Evolutionary conservation across 2,329 filamentous ascomycete genomes (phyloP), one percentile per base, ranked within the genome.

Genomic region (Ascochyta pisi): DNA sequence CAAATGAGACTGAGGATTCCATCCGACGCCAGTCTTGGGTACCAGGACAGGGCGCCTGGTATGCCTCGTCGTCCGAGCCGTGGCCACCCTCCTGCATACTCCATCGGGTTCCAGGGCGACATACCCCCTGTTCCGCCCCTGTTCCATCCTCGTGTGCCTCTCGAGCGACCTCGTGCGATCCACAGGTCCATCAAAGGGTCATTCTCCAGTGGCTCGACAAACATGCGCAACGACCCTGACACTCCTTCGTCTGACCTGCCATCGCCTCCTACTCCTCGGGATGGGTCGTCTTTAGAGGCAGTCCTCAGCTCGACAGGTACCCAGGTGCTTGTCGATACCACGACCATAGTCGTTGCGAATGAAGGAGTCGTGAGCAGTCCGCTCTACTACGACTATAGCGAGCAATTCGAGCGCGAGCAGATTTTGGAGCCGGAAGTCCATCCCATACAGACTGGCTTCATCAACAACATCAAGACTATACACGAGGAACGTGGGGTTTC

Each of bases 231-330:
- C 5, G 76, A 79, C 39, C 69, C 71, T 1, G 74, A 78, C 13
- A 67, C 72, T 6, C 76, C 76, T 13, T 80, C 78, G 1, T 81
- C 78, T 2, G 78, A 80, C 54, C 71, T 76, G 39, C 71, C 76
- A 33, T 77, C 74, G 1, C 78, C 78, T 16, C 73, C 76, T 23
- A 81, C 79, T 7, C 79, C 79, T 0, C 73, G 71, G 44, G 73
- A 78, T 56, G 62, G 67, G 13, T 68, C 63, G 15, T 67, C 73
- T 9, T 68, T 77, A 39, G 73, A 76, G 51, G 73, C 74, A 6
- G 50, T 66, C 22, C 40, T 64, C n/a, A 61, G 57, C 38, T 52
- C 57, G 12, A 59, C 61, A 35, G 58, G 52, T 29, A 64, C 50
- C 35, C 62, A 58, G 10, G 29, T 58, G 13, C 34, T 64, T 49